Evolutionary conservation across 2,329 filamentous ascomycete species (phyloP).

Genomic region (Calonectria montana): DNA sequence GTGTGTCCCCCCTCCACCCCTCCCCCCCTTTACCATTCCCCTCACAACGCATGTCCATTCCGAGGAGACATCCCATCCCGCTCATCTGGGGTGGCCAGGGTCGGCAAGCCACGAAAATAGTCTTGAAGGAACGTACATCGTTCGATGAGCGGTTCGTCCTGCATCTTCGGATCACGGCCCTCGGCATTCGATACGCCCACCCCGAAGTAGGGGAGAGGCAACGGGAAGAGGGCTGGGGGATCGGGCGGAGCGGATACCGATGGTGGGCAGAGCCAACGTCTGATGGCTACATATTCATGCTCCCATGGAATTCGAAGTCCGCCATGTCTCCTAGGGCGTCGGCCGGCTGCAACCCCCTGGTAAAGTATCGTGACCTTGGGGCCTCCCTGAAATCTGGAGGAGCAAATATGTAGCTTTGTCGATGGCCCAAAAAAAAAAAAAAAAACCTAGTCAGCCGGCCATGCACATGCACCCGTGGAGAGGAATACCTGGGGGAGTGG

Average conservation of each 20-base stretch:
- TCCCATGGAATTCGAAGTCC: constrained; percentile 19
- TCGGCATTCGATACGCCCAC: constrained; percentile 33
- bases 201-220: neutral
- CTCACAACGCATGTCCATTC: constrained; percentile 9
- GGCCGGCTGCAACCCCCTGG: neutral
- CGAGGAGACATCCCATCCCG: constrained; percentile 10
- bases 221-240: neutral
- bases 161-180: constrained; percentile 36
- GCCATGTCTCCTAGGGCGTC: constrained; percentile 3
- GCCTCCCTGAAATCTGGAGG: constrained; percentile 11
- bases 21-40: constrained; percentile 6
- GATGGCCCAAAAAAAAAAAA: constrained; percentile 3
- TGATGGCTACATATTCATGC: constrained; percentile 30
- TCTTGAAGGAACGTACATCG: constrained; percentile 24
- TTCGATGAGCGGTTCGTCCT: constrained; percentile 33
- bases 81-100: constrained; percentile 12
- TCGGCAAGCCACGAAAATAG: constrained; percentile 10
- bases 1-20: neutral
- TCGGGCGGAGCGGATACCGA: constrained; percentile 16
- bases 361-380: neutral
- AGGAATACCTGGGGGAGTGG: constrained; percentile 18
- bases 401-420: neutral
- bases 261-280: constrained; percentile 30
- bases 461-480: neutral
- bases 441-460: neutral